Evolutionary conservation across 2,329 filamentous ascomycete species (phyloP), one percentile per base, ranked within the genome.

Genomic region (Aspergillus ochraceoroseus): DNA sequence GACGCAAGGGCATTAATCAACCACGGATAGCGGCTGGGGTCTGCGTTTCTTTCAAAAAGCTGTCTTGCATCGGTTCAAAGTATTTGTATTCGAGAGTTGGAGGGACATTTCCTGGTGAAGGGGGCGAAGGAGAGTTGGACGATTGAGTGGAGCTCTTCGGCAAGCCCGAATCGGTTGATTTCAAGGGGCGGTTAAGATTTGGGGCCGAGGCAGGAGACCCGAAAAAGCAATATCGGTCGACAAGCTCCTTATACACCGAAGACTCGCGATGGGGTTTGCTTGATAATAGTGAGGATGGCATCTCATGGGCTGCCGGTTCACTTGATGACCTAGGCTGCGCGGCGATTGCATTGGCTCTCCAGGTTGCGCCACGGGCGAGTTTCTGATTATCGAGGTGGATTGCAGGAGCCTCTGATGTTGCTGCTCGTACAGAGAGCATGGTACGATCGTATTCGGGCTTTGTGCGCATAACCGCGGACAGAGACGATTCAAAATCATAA

Each of bases 191-290:
- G 20, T 29, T 34, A 7, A 23, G 27, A 3, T 41, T 41, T 7
- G 36, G 32, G 12, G 66, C 63, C 27, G 56, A 59, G 56, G 70
- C 70, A 23, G 65, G 61, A 38, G 72, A 73, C 42, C 73, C 73
- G 64, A 71, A 76, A 80, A 96, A 98, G 77, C 92, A 98, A 76
- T 95, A 98, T 74, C 94, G 95, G 74, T 94, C 89, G 66, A 98
- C 85, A 52, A 98, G 78, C 70, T 98, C 92, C 69, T 94, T 87
- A 65, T 98, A 96, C 45, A 90, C 89, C 46, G 87, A 82, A 50
- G 88, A 94, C 46, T 89, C 79, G 52, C 95, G 82, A 58, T 78
- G 74, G 30, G 82, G 81, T 58, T 83, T 80, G 57, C 77, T 76
- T 26, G 74, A 71, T 9, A 75, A 70, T 54, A 72, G 73, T 62